Conservation (phyloP, 169 alveolate species). For the Eimeria falciformis region DNA sequence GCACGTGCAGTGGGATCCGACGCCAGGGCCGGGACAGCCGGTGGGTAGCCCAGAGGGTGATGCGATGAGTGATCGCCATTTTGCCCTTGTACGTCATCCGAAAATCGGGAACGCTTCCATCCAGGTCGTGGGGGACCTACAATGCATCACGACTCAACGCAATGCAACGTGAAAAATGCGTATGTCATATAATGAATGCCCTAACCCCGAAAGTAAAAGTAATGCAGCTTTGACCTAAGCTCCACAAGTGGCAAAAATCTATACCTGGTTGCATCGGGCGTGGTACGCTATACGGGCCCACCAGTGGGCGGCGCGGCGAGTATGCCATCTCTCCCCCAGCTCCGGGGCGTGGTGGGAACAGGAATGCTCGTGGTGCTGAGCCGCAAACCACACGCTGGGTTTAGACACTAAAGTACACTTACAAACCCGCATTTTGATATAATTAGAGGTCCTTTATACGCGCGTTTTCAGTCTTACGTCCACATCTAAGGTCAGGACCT, state of each 20-base stretch:
- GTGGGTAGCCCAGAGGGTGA: slow-evolving; percentile 30
- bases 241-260: not conserved
- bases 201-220: too few relatives aligned
- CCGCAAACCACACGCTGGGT: slow-evolving; percentile 64
- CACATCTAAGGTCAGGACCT: slow-evolving; percentile 32
- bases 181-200: too few relatives aligned
- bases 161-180: not conserved
- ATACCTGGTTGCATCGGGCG: slow-evolving; percentile 59
- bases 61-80: slow-evolving; percentile 61
- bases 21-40: slow-evolving; percentile 45
- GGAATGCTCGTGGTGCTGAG: slow-evolving; percentile 67
- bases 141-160: slow-evolving; percentile 7
- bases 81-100: slow-evolving; percentile 42
- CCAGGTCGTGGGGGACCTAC: slow-evolving; percentile 48
- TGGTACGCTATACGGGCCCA: slow-evolving; percentile 43
- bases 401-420: too few relatives aligned
- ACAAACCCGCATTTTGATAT: too few relatives aligned
- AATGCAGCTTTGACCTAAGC: too few relatives aligned
- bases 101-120: slow-evolving; percentile 62
- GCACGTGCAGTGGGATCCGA: slow-evolving; percentile 21
- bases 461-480: slow-evolving; percentile 15
- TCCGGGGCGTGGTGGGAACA: slow-evolving; percentile 46
- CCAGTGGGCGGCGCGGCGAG: slow-evolving; percentile 32
- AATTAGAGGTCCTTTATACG: too few relatives aligned
- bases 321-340: slow-evolving; percentile 48